Conservation (phyloP, 371 early-diverging fungal genomes). For the Lichtheimia corymbifera region DNA sequence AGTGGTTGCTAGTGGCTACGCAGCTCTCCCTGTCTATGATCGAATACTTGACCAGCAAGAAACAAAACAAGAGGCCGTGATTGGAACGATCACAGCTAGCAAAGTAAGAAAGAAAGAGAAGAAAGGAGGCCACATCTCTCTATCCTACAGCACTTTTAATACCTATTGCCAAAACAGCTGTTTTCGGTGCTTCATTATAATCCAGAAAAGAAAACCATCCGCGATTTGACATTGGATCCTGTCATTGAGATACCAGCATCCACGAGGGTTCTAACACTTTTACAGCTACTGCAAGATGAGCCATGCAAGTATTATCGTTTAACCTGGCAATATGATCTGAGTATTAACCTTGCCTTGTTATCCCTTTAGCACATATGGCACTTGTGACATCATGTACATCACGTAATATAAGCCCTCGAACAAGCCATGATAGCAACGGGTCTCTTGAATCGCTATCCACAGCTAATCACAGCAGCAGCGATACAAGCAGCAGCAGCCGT, state of each 20-base stretch:
- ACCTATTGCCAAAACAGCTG: not conserved
- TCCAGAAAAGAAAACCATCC: constrained; percentile 52
- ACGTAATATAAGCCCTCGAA: not conserved
- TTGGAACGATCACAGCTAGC: not conserved
- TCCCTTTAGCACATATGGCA: constrained; percentile 2
- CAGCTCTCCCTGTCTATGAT: constrained; percentile 51
- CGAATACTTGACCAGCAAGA: not conserved
- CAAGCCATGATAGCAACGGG: not conserved
- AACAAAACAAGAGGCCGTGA: not conserved
- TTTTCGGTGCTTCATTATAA: constrained; percentile 61
- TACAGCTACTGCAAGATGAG: constrained; percentile 8
- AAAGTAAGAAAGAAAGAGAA: not conserved
- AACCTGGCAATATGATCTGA: constrained; percentile 1
- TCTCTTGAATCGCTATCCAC: not conserved
- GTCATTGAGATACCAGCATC: constrained; percentile 37
- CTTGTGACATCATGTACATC: not conserved
- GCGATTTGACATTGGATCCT: constrained; percentile 50
- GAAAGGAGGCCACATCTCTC: not conserved
- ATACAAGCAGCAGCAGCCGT: not conserved
- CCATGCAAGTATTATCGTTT: constrained; percentile 9
- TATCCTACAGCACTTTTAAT: not conserved
- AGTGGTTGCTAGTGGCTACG: constrained; percentile 65
- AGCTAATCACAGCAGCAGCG: not conserved
- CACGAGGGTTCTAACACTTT: not conserved
- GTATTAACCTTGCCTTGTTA: not conserved